These are phyloP conservation scores for Fonsecaea multimorphosa DNA, from an alignment of 2,329 filamentous ascomycete genomes.

Conservation along the genomic window DNA sequence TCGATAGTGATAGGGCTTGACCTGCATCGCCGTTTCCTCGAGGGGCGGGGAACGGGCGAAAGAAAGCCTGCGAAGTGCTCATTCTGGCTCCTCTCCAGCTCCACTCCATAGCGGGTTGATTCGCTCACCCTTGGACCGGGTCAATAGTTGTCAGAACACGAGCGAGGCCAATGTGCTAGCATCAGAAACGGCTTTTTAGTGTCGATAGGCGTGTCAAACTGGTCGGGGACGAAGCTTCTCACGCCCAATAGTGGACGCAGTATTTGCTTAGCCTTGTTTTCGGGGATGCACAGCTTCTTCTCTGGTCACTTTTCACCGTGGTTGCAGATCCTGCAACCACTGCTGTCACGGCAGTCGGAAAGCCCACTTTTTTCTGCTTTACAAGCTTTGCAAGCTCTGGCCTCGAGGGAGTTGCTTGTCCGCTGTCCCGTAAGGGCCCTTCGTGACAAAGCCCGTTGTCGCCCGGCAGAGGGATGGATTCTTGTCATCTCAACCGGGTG, in stretches of 20 bases:
- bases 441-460: background rate
- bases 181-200: constrained; percentile 21
- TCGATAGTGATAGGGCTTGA: constrained; percentile 6
- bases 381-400: constrained; percentile 2
- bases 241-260: constrained; percentile 20
- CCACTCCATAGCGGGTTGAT: constrained; percentile 9
- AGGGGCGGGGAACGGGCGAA: constrained; percentile 19
- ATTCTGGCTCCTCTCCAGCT: constrained; percentile 11
- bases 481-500: constrained; percentile 21
- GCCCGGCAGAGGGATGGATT: background rate
- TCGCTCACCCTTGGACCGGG: constrained; percentile 10
- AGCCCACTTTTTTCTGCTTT: constrained; percentile 8
- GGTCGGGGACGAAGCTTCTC: constrained; percentile 15
- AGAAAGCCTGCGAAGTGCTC: constrained; percentile 6
- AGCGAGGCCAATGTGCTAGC: constrained; percentile 11
- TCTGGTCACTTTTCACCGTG: constrained; percentile 17
- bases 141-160: constrained; percentile 8
- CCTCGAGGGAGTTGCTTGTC: background rate
- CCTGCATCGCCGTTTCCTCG: constrained; percentile 17
- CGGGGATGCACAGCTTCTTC: constrained; percentile 5
- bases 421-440: background rate
- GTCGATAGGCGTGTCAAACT: constrained; percentile 18
- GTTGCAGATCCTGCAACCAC: constrained; percentile 30
- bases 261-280: constrained; percentile 3
- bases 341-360: constrained; percentile 7